Base-by-base conservation (phyloP, 805 yeast genomes). In the Ogataea salicorniae region DNA sequence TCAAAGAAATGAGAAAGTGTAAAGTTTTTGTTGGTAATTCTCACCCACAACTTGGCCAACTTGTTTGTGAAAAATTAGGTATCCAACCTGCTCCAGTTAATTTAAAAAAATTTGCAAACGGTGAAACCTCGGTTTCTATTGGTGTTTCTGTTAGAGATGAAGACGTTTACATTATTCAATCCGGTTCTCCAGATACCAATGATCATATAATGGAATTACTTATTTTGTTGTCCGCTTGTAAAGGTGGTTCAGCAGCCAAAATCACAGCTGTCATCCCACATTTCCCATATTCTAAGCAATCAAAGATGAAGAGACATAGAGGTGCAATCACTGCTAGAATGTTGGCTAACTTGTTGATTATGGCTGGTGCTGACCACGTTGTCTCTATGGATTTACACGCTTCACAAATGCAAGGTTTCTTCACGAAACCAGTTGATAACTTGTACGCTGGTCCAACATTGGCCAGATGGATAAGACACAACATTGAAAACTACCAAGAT, bases 361-460 rank as follows among this genome's bases (percentile, higher is more conserved):
- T 94, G 95, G 98, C 99, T 4, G 99, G 99, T 57, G 99, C 98
- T 23, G 98, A 94, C 69, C 99, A 94, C 68, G 95, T 94, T 48
- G 92, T 94, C 37, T 88, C 97, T 3, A 91, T 94, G 97, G 99
- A 94, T 64, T 73, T 94, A 56, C 87, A 81, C 59, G 99, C 99
- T 26, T 83, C 96, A 34, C 99, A 94, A 70, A 94, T 94, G 99
- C 99, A 94, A 73, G 99, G 99, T 14, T 94, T 94, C 64, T 94
- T 94, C 73, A 79, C 95, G 34, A 91, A 90, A 59, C 99, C 99
- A 0, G 99, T 94, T 26, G 99, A 94, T 68, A 94, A 94, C 67
- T 72, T 94, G 50, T 90, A 89, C 61, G 97, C 97, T 26, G 97
- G 96, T 2, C 99, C 99, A 42, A 87, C 96, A 37, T 76, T 94